Evolutionary conservation across 2,329 filamentous ascomycete genomes (phyloP).

Genomic region (Epicoccum sorghinum): DNA sequence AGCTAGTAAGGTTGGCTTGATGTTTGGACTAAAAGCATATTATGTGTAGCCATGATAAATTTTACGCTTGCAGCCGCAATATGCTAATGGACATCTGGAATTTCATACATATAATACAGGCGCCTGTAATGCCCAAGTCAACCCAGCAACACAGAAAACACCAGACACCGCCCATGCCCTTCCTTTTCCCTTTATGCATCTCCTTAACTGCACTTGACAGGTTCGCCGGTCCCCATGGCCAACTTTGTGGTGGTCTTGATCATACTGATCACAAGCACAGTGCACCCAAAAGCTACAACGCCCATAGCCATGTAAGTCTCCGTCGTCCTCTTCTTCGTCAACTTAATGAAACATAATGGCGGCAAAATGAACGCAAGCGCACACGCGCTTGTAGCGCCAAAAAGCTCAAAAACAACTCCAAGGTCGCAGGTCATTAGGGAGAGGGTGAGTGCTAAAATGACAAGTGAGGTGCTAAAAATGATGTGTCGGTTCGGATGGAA

Average conservation of each 20-base stretch:
- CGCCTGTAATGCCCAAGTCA: background rate
- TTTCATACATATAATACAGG: background rate
- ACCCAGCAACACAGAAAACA: background rate
- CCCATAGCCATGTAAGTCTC: conserved; percentile 73
- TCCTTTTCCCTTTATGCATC: conserved; percentile 1
- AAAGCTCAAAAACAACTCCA: conserved; percentile 92
- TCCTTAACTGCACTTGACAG: conserved; percentile 32
- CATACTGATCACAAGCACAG: conserved; percentile 74
- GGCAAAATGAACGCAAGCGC: conserved; percentile 94
- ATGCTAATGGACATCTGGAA: background rate
- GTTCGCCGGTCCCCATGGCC: conserved; percentile 27
- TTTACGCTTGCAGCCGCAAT: background rate
- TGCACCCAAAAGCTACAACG: conserved; percentile 77
- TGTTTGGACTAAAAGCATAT: background rate
- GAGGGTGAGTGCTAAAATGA: conserved; percentile 77
- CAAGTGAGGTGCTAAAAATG: conserved; percentile 80
- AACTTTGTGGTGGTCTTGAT: conserved; percentile 41
- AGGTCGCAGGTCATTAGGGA: conserved; percentile 90
- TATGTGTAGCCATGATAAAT: background rate
- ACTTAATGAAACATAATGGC: conserved; percentile 91
- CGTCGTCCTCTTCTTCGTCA: conserved; percentile 78
- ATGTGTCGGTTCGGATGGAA: conserved; percentile 86
- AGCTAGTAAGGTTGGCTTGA: conserved; percentile 29
- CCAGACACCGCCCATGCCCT: conserved; percentile 12
- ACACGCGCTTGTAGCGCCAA: conserved; percentile 92